A percentile compares a stretch with the other conserved stretches of the same genome.
Evolutionary conservation across 2,329 filamentous ascomycete species (phyloP).

Genomic region (Lasiodiplodia gonubiensis): DNA sequence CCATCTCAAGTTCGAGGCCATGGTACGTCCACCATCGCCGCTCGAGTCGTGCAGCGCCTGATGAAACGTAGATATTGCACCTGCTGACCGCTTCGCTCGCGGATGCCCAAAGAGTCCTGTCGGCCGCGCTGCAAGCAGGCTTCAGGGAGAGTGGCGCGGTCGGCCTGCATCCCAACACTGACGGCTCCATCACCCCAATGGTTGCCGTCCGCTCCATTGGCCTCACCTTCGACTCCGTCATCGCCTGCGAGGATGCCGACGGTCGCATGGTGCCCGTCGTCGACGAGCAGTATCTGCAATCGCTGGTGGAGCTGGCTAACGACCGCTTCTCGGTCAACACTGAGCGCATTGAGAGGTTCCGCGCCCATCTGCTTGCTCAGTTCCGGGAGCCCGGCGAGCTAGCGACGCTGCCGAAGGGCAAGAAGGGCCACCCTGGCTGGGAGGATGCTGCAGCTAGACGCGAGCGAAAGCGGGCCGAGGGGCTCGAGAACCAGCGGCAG

Average conservation of each 20-base stretch:
- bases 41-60: slow-evolving; percentile 32
- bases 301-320: slow-evolving; percentile 73
- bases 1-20: slow-evolving; percentile 92
- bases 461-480: slow-evolving; percentile 50
- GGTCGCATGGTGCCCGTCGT: slow-evolving; percentile 59
- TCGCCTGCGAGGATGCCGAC: slow-evolving; percentile 61
- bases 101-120: slow-evolving; percentile 76
- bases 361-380: slow-evolving; percentile 53
- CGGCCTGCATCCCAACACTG: slow-evolving; percentile 57
- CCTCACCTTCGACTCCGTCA: slow-evolving; percentile 78
- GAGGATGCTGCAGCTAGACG: slow-evolving; percentile 48
- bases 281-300: slow-evolving; percentile 68
- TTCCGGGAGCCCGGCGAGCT: slow-evolving; percentile 4
- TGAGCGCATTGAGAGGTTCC: slow-evolving; percentile 71
- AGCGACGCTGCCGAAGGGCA: slow-evolving; percentile 32
- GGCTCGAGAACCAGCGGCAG: slow-evolving; percentile 43
- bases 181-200: slow-evolving; percentile 66
- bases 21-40: slow-evolving; percentile 65
- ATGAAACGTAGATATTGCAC: slow-evolving; percentile 75
- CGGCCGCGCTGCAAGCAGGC: slow-evolving; percentile 78
- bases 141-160: slow-evolving; percentile 91
- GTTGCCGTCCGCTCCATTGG: slow-evolving; percentile 87
- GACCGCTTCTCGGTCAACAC: slow-evolving; percentile 74
- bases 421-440: slow-evolving; percentile 46
- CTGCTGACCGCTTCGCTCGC: slow-evolving; percentile 76